phyloP scores from a whole-genome alignment of 257 asterid genomes.

The Coffea canephora region DNA sequence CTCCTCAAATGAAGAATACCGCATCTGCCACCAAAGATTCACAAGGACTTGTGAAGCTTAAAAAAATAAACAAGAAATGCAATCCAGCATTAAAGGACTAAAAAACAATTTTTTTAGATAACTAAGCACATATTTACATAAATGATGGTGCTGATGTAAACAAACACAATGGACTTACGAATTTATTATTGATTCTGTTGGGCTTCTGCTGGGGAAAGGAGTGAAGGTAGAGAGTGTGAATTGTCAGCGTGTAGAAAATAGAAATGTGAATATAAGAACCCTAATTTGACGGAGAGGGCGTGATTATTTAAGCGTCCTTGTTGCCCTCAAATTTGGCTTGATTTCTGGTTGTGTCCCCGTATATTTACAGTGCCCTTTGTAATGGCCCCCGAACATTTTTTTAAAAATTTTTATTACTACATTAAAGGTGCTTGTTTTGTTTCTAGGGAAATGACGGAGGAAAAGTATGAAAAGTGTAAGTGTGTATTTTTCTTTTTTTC shows the following conservation, averaged over 20 bases:
- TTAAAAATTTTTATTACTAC: no score
- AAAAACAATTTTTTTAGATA: background rate
- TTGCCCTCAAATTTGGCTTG: constrained; percentile 29
- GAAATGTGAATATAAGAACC: constrained; percentile 42
- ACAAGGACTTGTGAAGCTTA: background rate
- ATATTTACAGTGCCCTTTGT: background rate
- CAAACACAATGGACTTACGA: background rate
- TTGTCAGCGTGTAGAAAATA: background rate
- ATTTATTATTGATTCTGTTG: background rate
- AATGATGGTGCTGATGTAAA: background rate
- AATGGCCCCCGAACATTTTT: background rate
- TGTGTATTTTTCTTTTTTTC: background rate
- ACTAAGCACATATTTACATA: background rate
- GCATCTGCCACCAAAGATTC: constrained; percentile 9
- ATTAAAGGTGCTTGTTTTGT: background rate
- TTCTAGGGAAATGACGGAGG: background rate
- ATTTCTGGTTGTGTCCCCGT: background rate
- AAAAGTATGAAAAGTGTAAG: no score
- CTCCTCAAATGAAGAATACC: background rate
- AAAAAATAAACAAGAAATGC: background rate
- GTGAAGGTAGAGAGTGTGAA: constrained; percentile 31
- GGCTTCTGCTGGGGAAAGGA: constrained; percentile 21
- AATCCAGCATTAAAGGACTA: background rate
- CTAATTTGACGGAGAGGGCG: constrained; percentile 66
- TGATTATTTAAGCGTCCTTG: constrained; percentile 32